phyloP scores from a whole-genome alignment of 176 grass and related monocot genomes.

The Paspalum notatum region DNA sequence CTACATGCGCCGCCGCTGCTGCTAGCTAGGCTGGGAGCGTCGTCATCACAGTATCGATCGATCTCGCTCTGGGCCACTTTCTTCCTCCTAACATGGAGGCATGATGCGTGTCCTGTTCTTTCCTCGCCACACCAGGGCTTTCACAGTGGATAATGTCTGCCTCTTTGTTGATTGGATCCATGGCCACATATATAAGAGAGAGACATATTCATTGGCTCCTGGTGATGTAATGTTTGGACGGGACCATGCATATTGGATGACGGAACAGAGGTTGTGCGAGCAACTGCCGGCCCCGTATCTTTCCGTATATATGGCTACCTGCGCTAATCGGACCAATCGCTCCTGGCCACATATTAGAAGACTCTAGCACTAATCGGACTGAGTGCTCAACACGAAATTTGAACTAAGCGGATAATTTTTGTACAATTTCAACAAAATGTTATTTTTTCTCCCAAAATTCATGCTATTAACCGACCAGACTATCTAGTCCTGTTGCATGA shows the following conservation, averaged over 20 bases:
- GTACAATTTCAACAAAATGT: no score
- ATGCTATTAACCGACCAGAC: no score
- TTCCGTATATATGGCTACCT: no score
- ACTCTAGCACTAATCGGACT: no score
- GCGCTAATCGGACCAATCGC: no score
- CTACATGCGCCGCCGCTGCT: not conserved
- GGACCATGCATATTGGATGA: slow-evolving; percentile 13
- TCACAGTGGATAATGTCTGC: slow-evolving; percentile 34
- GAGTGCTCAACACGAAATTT: no score
- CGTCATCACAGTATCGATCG: not conserved
- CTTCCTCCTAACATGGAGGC: slow-evolving; percentile 37
- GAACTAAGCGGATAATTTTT: no score
- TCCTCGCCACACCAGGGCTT: slow-evolving; percentile 43
- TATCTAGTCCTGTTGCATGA: no score
- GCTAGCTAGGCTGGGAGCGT: not conserved
- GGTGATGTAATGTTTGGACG: slow-evolving; percentile 15
- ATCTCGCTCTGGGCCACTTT: not conserved
- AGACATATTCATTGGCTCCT: slow-evolving; percentile 5
- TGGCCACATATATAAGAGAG: not conserved
- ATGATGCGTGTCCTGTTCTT: slow-evolving; percentile 44
- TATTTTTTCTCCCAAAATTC: no score
- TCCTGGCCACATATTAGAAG: no score
- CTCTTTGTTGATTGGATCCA: not conserved
- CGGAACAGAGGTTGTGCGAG: not conserved
- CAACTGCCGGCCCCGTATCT: not conserved